Conservation (phyloP, 2,329 filamentous ascomycete species). For the Pestalotiopsis sp. region DNA sequence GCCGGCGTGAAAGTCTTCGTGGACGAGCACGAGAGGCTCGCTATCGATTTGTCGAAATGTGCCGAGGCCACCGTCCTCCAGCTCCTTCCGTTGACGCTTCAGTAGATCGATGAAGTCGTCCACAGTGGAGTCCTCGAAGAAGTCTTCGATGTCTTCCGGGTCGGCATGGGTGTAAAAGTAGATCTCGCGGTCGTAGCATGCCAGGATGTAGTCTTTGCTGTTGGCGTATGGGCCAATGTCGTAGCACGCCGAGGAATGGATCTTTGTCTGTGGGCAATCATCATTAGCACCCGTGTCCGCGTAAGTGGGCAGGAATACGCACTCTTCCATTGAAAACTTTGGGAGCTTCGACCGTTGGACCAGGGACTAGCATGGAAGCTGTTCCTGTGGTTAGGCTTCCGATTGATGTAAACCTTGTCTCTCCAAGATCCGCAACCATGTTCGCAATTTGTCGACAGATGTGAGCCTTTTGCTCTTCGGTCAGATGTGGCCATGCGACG, state of each 20-base stretch:
- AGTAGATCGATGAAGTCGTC: background rate
- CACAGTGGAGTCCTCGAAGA: background rate
- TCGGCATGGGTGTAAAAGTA: constrained; percentile 11
- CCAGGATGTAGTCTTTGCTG: constrained; percentile 19
- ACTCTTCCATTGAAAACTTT: constrained; percentile 17
- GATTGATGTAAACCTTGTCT: constrained; percentile 15
- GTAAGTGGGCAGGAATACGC: background rate
- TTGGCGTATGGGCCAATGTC: constrained; percentile 15
- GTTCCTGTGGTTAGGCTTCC: constrained; percentile 12
- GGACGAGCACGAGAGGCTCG: constrained; percentile 17
- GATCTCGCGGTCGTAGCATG: constrained; percentile 18
- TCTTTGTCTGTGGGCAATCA: background rate
- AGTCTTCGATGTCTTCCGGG: constrained; percentile 12
- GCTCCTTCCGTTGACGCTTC: background rate
- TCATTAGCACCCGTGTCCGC: background rate
- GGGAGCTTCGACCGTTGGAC: constrained; percentile 16
- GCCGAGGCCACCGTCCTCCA: background rate
- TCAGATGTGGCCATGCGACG: constrained; percentile 16
- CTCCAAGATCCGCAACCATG: constrained; percentile 14
- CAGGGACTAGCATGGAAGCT: background rate
- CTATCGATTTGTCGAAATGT: constrained; percentile 2
- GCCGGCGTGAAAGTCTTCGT: constrained; percentile 18
- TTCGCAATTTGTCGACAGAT: constrained; percentile 11
- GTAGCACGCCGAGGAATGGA: constrained; percentile 17
- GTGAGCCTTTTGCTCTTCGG: background rate